These are phyloP conservation scores for Blastocystis sp. DNA, from an alignment of 352 stramenopile genomes.

Conservation along the genomic window DNA sequence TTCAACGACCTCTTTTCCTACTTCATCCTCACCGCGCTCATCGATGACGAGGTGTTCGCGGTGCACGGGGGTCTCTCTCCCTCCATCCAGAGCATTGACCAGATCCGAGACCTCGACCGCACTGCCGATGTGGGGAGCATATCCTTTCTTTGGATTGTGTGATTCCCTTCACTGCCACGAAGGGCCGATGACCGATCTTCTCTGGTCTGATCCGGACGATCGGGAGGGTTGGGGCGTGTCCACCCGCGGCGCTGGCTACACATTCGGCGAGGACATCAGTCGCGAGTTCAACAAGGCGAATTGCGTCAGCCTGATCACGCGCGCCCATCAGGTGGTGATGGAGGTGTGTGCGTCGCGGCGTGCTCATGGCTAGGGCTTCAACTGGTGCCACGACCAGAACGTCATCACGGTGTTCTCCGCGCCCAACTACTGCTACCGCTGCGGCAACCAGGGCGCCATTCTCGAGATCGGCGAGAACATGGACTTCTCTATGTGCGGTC, in stretches of 20 bases:
- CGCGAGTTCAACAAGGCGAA: conserved; percentile 91
- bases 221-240: conserved; percentile 89
- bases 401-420: conserved; percentile 97
- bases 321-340: conserved; percentile 91
- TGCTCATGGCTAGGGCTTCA: conserved; percentile 81
- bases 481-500: conserved; percentile 88
- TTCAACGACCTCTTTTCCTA: conserved; percentile 93
- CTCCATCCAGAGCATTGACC: conserved; percentile 87
- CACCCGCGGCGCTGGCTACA: conserved; percentile 85
- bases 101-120: conserved; percentile 87
- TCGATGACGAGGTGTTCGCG: conserved; percentile 90
- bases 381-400: conserved; percentile 87
- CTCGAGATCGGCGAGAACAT: conserved; percentile 92
- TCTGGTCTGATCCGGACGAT: conserved; percentile 94
- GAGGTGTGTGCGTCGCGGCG: conserved; percentile 78
- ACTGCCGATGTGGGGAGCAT: conserved; percentile 81
- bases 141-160: conserved; percentile 34
- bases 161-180: conserved; percentile 77
- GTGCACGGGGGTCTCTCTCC: conserved; percentile 83
- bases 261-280: conserved; percentile 86
- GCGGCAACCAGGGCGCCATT: conserved; percentile 95
- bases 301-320: conserved; percentile 84
- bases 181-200: conserved; percentile 92
- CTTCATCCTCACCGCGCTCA: conserved; percentile 87
- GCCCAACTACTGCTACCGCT: conserved; percentile 98